Evolutionary conservation across 2,329 filamentous ascomycete species (phyloP), one percentile per base, ranked within the genome.

Genomic region (Penicillium decumbens): DNA sequence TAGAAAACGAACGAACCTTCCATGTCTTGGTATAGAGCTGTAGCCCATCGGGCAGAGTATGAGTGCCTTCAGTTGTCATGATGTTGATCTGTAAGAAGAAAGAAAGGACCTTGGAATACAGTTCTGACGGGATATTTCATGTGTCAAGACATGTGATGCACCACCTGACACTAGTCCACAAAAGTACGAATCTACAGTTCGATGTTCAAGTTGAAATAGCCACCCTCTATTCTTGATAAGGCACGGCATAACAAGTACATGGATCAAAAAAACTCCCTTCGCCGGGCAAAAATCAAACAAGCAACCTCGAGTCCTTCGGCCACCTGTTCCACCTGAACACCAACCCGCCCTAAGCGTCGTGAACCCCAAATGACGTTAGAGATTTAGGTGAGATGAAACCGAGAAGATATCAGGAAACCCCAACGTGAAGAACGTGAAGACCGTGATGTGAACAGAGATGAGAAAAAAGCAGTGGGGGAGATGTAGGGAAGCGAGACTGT

Each of bases 11-110:
- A 70, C 78, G 65, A 58, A 80, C 79, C 71, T 75, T 78, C 79
- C 80, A 84, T 20, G 78, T 81, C 63, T 83, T 83, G 35, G 79
- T 81, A 66, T 82, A 84, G 47, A 84, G 67, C 59, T 77, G 74
- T 32, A 68, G 65, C 47, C 77, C 77, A 63, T 83, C 81, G 25
- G 73, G 69, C 4, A 76, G 66, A 13, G 67, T 72, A 62, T 80
- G 75, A 53, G 67, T 76, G 49, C 76, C 75, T 68, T 75, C 72
- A 28, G 71, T 75, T 41, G 68, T 72, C 45, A 68, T 62, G 41
- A 32, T 43, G 30, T 37, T 37, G 33, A 20, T 10, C 20, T 18
- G 20, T 3, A 9, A 4, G 9, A 13, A 12, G 28, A 13, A 12
- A 37, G 15, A 9, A 20, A 20, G 15, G 6, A 33, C 8, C 20